Evolutionary conservation across 371 early-diverging fungal genomes (phyloP), one percentile per base, ranked within the genome.

Genomic region (Circinella umbellata): DNA sequence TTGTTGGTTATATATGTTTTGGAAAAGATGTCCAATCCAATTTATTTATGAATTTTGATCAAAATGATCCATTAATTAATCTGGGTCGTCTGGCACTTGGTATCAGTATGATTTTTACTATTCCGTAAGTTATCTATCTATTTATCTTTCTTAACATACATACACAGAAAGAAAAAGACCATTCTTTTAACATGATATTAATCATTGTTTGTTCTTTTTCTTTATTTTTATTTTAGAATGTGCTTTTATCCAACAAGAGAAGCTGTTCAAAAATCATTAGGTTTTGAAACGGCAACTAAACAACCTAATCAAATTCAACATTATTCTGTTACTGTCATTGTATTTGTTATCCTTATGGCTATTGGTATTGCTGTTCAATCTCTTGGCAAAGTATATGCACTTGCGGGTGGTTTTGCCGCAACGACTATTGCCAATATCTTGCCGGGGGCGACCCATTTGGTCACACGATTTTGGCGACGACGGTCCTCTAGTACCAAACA

Each of bases 1-100:
- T 84, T 49, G 74, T 86, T 63, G 89, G 89, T 9, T 89, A 85
- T 64, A 59, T 88, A 11, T 74, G 80, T 34, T 89, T 89, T 69
- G 87, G 89, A 36, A 66, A 77, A 39, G 83, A 87, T 60, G 85
- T 85, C 9, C 62, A 79, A 61, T 81, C 85, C 48, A 89, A 87
- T 54, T 73, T 89, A 49, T 87, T 89, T 64, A 82, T 83, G 67
- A 85, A 80, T 37, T 89, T 89, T 71, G 81, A 85, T 13, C 64
- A 70, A 4, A 80, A 85, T 48, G 87, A 89, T 65, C 67, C 67
- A 17, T 54, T 85, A 37, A 81, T 86, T 70, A 89, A 87, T 66
- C 64, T 83, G 38, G 89, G 88, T 3, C 78, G 89, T 39, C 74
- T 81, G 13, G 68, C 82, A 11, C 70, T 89, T 17, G 88, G 85